Evolutionary conservation across 176 grass and related monocot species (phyloP).

Genomic region (Ananas comosus): DNA sequence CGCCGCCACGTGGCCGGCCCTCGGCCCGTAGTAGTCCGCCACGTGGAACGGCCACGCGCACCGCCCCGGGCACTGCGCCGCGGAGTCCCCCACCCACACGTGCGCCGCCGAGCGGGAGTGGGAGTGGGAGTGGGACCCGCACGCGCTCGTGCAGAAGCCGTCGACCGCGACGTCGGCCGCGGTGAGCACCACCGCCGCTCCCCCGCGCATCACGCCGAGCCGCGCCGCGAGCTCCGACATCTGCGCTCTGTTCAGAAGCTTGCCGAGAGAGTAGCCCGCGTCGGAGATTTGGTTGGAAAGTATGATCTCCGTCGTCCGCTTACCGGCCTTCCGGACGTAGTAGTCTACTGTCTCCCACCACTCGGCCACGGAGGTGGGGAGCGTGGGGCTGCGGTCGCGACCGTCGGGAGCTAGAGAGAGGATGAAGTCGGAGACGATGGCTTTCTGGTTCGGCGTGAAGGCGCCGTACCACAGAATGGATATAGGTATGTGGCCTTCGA

Average conservation of each 20-base stretch:
- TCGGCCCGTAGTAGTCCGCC: constrained; percentile 26
- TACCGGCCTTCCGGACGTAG: constrained; percentile 56
- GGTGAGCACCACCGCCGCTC: constrained; percentile 67
- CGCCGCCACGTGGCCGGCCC: constrained; percentile 12
- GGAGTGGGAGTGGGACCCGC: constrained; percentile 40
- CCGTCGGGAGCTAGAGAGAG: constrained; percentile 51
- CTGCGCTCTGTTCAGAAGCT: constrained; percentile 29
- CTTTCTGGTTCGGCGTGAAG: constrained; percentile 64
- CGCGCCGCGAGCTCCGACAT: constrained; percentile 43
- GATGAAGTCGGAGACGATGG: constrained; percentile 59
- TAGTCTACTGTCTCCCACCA: constrained; percentile 80
- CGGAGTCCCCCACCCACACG: constrained; percentile 66
- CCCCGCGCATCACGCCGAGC: constrained; percentile 51
- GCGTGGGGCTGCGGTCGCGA: background rate
- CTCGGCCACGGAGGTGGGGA: constrained; percentile 36
- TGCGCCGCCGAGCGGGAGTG: constrained; percentile 13
- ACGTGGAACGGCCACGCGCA: constrained; percentile 84
- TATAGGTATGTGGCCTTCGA: constrained; percentile 53
- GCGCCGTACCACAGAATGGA: constrained; percentile 80
- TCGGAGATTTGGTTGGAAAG: constrained; percentile 67
- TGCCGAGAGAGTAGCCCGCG: constrained; percentile 42
- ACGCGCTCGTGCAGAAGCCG: constrained; percentile 45
- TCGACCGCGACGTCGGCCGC: constrained; percentile 60
- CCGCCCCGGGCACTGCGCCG: constrained; percentile 54
- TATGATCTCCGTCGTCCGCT: constrained; percentile 37